phyloP scores from a whole-genome alignment of 169 alveolate species.

The Plasmodium gaboni region DNA sequence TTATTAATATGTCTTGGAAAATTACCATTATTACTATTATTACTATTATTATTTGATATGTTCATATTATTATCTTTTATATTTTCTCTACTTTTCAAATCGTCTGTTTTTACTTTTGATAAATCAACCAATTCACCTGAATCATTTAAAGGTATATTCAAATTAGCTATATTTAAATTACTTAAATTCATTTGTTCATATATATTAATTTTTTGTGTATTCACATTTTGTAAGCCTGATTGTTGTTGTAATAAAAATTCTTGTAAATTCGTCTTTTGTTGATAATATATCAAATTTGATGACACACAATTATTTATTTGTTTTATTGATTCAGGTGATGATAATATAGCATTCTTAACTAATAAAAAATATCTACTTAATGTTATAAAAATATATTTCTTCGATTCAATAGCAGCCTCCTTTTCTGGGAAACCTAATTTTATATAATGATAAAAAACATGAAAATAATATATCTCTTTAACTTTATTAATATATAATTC shows the following conservation, averaged over 20 bases:
- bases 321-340: conserved; percentile 62
- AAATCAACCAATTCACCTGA: conserved; percentile 28
- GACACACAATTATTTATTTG: conserved; percentile 73
- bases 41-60: neutral
- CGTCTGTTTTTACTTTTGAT: conserved; percentile 22
- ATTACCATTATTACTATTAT: neutral
- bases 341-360: conserved; percentile 63
- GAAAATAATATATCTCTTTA: conserved; percentile 70
- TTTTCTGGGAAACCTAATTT: conserved; percentile 73
- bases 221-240: conserved; percentile 16
- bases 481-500: conserved; percentile 68
- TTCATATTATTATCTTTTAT: neutral
- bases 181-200: conserved; percentile 42
- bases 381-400: conserved; percentile 62
- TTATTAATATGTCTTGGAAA: neutral
- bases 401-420: conserved; percentile 71
- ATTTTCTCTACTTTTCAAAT: neutral
- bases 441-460: conserved; percentile 72
- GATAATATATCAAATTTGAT: conserved; percentile 52
- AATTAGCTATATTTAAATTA: conserved; percentile 22
- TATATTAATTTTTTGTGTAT: conserved; percentile 14
- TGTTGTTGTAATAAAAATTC: conserved; percentile 62
- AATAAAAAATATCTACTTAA: conserved; percentile 49
- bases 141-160: conserved; percentile 33
- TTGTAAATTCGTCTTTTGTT: conserved; percentile 60